Conservation (phyloP, 441 rosid genomes). For the Kokia cookei region DNA sequence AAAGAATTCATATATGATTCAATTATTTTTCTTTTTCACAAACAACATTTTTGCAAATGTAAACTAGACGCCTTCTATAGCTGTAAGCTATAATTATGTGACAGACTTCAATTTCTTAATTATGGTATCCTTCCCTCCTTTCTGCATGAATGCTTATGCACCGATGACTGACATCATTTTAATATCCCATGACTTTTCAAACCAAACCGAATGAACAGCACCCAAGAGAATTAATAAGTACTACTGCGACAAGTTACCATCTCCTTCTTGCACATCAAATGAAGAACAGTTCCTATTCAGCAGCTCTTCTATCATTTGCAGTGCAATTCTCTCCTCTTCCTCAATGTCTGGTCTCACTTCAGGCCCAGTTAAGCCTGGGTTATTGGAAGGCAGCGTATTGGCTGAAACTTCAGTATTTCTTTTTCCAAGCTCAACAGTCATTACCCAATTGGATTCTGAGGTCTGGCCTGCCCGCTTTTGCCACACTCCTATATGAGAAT, state of each 20-base stretch:
- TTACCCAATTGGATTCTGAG: constrained; percentile 68
- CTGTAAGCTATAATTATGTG: neutral
- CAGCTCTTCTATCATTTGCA: constrained; percentile 91
- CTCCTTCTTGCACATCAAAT: constrained; percentile 11
- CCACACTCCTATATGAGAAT: constrained; percentile 84
- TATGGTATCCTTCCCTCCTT: neutral
- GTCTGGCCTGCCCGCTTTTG: constrained; percentile 69
- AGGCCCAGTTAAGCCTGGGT: neutral
- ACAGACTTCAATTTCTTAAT: neutral
- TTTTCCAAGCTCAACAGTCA: constrained; percentile 60
- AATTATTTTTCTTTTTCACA: neutral
- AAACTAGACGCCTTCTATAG: neutral
- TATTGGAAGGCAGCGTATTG: neutral
- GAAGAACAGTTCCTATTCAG: constrained; percentile 44
- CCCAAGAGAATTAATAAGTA: neutral
- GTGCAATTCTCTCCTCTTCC: constrained; percentile 64
- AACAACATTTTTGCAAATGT: neutral
- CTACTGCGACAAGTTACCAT: constrained; percentile 3
- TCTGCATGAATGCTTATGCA: neutral
- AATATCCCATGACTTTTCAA: neutral
- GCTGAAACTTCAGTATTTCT: constrained; percentile 1
- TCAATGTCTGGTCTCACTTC: constrained; percentile 13
- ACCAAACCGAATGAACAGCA: neutral
- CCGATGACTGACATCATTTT: neutral
- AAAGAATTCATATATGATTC: neutral